Percentiles rank a stretch among this genome's conserved stretches.
Evolutionary conservation across 371 early-diverging fungal genomes (phyloP).

Genomic region (Capniomyces stellatus): DNA sequence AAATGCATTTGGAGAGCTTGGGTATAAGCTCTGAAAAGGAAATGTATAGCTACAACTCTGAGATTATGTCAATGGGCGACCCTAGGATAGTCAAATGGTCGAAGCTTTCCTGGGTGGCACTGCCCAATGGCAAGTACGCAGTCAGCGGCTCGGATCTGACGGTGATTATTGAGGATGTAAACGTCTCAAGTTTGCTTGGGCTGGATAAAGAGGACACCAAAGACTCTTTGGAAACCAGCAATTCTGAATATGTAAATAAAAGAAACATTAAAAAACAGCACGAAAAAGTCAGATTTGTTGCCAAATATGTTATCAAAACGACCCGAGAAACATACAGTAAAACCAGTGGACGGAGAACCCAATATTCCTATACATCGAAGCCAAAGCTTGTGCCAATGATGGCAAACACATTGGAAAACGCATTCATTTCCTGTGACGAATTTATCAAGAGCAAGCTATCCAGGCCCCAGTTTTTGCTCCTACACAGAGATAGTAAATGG

Average conservation of each 20-base stretch:
- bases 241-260: background rate
- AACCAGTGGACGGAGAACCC: too few relatives aligned
- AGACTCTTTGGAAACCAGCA: too few relatives aligned
- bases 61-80: background rate
- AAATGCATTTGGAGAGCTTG: conserved; percentile 5
- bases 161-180: conserved; percentile 2
- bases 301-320: background rate
- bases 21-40: background rate
- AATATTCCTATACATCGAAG: too few relatives aligned
- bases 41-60: background rate
- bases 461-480: conserved; percentile 4
- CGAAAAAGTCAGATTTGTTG: conserved; percentile 2
- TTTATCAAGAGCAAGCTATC: conserved; percentile 24
- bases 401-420: conserved; percentile 26
- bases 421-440: conserved; percentile 42
- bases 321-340: too few relatives aligned
- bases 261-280: background rate
- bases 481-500: conserved; percentile 30
- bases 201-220: too few relatives aligned
- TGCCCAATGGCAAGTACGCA: background rate
- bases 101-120: background rate
- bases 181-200: conserved; percentile 3
- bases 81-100: background rate
- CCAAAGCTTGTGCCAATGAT: background rate
- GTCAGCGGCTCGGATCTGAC: conserved; percentile 1